Base-by-base conservation (phyloP, 176 grass and related monocot species). In the Eragrostis nindensis region DNA sequence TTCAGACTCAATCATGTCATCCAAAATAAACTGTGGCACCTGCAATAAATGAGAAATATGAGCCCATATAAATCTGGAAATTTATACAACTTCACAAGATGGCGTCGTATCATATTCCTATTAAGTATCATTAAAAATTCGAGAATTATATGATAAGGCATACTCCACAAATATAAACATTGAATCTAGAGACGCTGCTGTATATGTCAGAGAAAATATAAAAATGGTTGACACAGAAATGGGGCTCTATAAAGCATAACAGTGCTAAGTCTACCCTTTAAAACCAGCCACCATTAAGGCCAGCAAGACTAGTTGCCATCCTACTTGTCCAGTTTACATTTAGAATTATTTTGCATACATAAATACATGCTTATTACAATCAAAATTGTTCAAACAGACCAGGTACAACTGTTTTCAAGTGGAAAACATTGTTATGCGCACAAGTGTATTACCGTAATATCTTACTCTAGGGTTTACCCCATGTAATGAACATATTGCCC, bases 11-110 rank as follows among this genome's bases (percentile, higher is more conserved):
- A 97, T 97, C 95, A 97, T 97, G 76, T 97, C 90, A 85, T 97
- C 95, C 80, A 97, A 87, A 88, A 97, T 94, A 88, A 92, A 98
- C 62, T 98, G 95, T 63, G 95, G 95, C 16, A 94, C 87, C 95
- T 98, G 69, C 75, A 92, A 89, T 56, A 78, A 59, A 82, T 55
- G 43, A 81, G 27, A 81, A 83, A 67, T 42, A 71, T 75, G 46
- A 84, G n/a, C 11, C 21, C 7, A 63, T 64, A 73, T 18, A 70
- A 62, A n/a, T n/a, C 71, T 69, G 71, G 27, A 69, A 60, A 60
- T 9, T 49, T 17, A 38, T 18, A 81, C 26, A 61, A 68, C 6
- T 21, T 22, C 61, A 55, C 61, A 81, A 68, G 26, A 8, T 68
- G 36, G 50, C 67, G 40, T 24, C 66, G 41, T 41, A 16, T 57